A percentile compares a stretch with the other conserved stretches of the same genome.
These are phyloP conservation scores for Fusarium fracticaudum DNA, from an alignment of 2,329 filamentous ascomycete genomes.

Conservation along the genomic window DNA sequence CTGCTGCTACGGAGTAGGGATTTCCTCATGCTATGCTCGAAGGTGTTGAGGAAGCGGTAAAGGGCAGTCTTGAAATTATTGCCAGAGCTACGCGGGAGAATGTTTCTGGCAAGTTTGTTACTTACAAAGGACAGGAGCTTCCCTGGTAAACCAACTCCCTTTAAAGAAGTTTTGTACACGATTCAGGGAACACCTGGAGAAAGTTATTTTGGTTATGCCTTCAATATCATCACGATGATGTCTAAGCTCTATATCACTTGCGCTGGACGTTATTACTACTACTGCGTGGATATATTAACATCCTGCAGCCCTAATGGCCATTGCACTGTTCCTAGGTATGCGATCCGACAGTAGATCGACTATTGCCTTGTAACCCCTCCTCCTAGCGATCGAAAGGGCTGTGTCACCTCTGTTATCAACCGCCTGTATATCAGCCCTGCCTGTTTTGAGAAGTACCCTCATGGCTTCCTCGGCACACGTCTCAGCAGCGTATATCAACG, in stretches of 20 bases:
- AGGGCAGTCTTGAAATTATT: slow-evolving; percentile 47
- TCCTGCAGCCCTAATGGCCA: background rate
- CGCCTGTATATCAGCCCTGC: fast-evolving
- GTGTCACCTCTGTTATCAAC: fast-evolving
- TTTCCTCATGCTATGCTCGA: slow-evolving; percentile 39
- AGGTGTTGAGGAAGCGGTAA: slow-evolving; percentile 46
- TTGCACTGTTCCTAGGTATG: fast-evolving
- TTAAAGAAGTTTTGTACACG: too few species aligned
- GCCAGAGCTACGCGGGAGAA: slow-evolving; percentile 49
- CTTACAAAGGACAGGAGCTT: slow-evolving; percentile 44
- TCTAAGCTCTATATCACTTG: too few species aligned
- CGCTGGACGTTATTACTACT: too few species aligned
- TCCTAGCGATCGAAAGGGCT: fast-evolving
- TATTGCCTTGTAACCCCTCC: fast-evolving
- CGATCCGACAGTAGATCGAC: fast-evolving
- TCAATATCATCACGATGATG: too few species aligned
- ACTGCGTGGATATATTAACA: too few species aligned
- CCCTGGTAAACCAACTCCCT: slow-evolving; percentile 29
- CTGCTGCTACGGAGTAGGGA: slow-evolving; percentile 47
- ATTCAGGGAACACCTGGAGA: too few species aligned
- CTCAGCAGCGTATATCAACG: background rate
- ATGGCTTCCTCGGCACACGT: background rate
- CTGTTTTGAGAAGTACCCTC: background rate
- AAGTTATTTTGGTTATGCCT: too few species aligned
- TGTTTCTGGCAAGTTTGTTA: slow-evolving; percentile 48